Evolutionary conservation across 768 basidiomycete species (phyloP).

Genomic region (Boletus insuetus): DNA sequence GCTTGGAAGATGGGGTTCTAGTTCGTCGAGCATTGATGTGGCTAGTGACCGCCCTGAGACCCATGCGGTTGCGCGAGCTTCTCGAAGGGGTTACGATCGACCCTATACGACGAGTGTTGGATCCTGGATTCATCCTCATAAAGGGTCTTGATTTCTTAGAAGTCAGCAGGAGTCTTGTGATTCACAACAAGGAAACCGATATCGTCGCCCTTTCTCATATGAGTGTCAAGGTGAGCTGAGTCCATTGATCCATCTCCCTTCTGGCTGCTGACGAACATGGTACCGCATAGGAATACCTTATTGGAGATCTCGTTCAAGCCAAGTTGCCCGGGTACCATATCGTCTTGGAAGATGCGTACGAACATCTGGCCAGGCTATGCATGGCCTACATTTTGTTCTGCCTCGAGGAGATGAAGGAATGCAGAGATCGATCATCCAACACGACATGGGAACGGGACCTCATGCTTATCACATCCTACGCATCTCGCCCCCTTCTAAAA

Average conservation of each 20-base stretch:
- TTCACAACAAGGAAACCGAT: constrained; percentile 10
- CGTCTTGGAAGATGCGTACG: constrained; percentile 6
- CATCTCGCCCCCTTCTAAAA: neutral
- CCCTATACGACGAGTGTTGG: neutral
- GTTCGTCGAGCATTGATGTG: constrained; percentile 10
- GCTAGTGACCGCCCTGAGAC: constrained; percentile 9
- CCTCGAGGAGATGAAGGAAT: constrained; percentile 6
- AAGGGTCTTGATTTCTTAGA: neutral
- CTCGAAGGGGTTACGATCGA: constrained; percentile 8
- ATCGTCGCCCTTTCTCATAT: constrained; percentile 10
- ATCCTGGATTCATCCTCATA: neutral
- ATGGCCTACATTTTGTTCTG: constrained; percentile 7
- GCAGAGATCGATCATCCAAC: neutral
- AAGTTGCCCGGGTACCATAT: constrained; percentile 6
- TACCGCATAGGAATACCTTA: constrained; percentile 10
- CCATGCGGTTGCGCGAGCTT: constrained; percentile 8
- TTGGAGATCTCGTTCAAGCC: neutral
- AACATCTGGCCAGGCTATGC: constrained; percentile 4
- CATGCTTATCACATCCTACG: neutral
- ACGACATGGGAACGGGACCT: neutral
- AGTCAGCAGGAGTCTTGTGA: constrained; percentile 4
- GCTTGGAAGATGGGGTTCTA: neutral
- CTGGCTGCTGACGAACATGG: neutral
- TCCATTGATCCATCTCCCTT: neutral
- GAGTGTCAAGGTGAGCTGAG: constrained; percentile 14